Base-by-base conservation (phyloP, 2,329 filamentous ascomycete species). In the Colletotrichum somersetense region DNA sequence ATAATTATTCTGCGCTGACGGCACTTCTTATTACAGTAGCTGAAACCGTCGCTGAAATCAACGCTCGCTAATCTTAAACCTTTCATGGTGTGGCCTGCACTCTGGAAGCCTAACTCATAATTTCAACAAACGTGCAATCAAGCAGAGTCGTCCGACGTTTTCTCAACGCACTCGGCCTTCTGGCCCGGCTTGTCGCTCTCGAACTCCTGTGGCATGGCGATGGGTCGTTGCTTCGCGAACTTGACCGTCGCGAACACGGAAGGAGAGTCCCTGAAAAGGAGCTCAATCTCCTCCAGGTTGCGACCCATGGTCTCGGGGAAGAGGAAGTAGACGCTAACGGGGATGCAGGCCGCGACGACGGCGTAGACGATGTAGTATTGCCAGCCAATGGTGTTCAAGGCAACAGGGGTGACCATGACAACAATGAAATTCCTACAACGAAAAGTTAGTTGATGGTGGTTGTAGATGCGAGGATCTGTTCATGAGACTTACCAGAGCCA, bases 231-330 rank as follows among this genome's bases (percentile, higher is more conserved):
- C 77, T 79, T 82, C 50, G 82, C 82, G 72, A 80, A 83, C 72
- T 74, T 75, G 62, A 84, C 82, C 0, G 81, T 82, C 0, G 73
- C 74, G 76, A 79, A 80, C 33, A 79, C 77, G 0, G 80, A 83
- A 2, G 80, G 80, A 55, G 81, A 81, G 53, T 83, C 78, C 70
- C 78, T 80, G 79, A 86, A 86, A 73, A 84, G 79, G 67, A 83
- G 76, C 65, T 84, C 83, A 56, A 84, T 83, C 76, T 84, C 82
- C 75, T 87, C 85, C 11, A 87, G 77, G 77, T 81, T 85, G 72
- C 83, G 83, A 8, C 85, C 85, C 83, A 85, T 86, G n/a, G 85
- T 87, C 78, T 85, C 83, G 3, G 86, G 84, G 79, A 81, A 86
- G 64, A 83, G 76, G 77, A 86, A 80, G 77, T 79, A 85, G 38